These are phyloP conservation scores for Luffa aegyptiaca DNA, from an alignment of 306 rosid genomes.

Conservation along the genomic window DNA sequence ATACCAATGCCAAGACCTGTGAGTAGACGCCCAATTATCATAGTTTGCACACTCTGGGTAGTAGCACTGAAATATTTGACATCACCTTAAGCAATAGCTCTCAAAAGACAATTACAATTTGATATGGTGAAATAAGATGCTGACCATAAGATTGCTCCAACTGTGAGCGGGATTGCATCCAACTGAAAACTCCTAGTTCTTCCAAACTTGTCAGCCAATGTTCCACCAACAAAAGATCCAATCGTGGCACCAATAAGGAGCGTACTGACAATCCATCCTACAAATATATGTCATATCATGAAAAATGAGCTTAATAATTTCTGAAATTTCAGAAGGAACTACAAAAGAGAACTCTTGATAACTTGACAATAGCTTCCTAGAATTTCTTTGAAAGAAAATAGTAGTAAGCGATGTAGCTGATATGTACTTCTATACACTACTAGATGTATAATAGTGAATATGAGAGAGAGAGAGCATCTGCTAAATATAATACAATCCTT, in stretches of 20 bases:
- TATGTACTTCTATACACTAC: not conserved
- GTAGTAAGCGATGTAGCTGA: not conserved
- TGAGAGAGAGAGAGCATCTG: not conserved
- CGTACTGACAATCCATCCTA: constrained; percentile 92
- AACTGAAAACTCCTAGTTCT: constrained; percentile 78
- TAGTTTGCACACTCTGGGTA: constrained; percentile 80
- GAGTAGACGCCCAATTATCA: constrained; percentile 87
- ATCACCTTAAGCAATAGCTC: not conserved
- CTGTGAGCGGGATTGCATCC: constrained; percentile 70
- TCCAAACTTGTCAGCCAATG: constrained; percentile 92
- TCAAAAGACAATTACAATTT: constrained; percentile 15
- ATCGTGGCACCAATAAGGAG: constrained; percentile 80
- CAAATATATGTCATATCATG: constrained; percentile 18
- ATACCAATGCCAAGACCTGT: constrained; percentile 92
- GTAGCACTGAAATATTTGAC: constrained; percentile 53
- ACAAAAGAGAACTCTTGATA: not conserved
- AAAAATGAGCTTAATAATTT: constrained; percentile 11
- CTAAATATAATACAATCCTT: not conserved
- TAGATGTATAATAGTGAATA: not conserved
- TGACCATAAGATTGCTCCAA: constrained; percentile 82
- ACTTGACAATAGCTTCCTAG: constrained; percentile 10
- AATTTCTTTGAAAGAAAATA: not conserved
- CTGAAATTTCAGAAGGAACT: not conserved
- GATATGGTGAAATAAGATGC: constrained; percentile 10
- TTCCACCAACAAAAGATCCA: constrained; percentile 89